Conservation (phyloP, 2,329 filamentous ascomycete genomes). For the Pestalotiopsis sp. region DNA sequence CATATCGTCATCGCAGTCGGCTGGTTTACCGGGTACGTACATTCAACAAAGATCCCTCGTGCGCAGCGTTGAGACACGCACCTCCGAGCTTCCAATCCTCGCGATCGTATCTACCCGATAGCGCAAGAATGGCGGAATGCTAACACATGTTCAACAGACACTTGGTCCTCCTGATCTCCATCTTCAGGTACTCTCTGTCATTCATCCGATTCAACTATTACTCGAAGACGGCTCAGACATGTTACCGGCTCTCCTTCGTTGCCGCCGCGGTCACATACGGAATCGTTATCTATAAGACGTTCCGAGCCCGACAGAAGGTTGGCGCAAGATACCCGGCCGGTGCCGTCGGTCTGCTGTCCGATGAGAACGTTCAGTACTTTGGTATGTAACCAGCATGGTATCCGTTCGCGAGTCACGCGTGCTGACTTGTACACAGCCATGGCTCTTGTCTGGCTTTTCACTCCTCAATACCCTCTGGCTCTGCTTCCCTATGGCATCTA, state of each 20-base stretch:
- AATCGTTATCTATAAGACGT: constrained; percentile 98
- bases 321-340: constrained; percentile 68
- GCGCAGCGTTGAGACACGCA: not conserved
- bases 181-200: constrained; percentile 80
- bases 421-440: constrained; percentile 66
- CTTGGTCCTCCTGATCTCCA: constrained; percentile 80
- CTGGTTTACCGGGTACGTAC: constrained; percentile 80
- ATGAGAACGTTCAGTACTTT: constrained; percentile 98
- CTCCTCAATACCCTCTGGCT: constrained; percentile 85
- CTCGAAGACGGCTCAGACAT: constrained; percentile 74
- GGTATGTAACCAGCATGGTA: constrained; percentile 58
- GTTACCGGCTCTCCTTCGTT: constrained; percentile 89
- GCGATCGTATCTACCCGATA: not conserved
- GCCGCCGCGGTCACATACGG: constrained; percentile 92
- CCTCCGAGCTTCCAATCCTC: not conserved
- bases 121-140: not conserved
- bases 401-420: constrained; percentile 14
- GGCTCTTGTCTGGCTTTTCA: constrained; percentile 93
- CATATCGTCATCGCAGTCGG: constrained; percentile 55
- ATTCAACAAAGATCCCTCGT: not conserved
- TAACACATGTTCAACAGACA: constrained; percentile 60
- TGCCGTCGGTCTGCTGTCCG: constrained; percentile 68
- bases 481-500: constrained; percentile 95
- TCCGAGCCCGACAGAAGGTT: constrained; percentile 80
- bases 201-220: constrained; percentile 90